Evolutionary conservation across 805 yeast species (phyloP), one percentile per base, ranked within the genome.

Genomic region (Starmerella bombicola): DNA sequence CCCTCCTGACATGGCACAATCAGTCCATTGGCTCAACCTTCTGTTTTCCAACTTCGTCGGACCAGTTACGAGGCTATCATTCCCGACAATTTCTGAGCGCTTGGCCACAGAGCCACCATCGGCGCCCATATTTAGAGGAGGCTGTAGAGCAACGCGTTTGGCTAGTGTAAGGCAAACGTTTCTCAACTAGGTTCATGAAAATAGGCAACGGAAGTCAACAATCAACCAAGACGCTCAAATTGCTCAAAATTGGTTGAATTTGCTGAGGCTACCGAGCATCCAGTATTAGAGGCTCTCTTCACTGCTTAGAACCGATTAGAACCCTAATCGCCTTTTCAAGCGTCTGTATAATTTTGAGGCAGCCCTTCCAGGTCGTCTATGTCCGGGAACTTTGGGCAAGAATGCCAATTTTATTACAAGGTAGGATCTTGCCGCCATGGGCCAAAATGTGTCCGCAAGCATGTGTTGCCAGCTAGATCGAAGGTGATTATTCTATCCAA

Each of bases 341-440:
- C n/a, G n/a, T n/a, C n/a, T n/a, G n/a, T n/a, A n/a, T n/a, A n/a
- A n/a, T n/a, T n/a, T n/a, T n/a, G n/a, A n/a, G n/a, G n/a, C n/a
- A n/a, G n/a, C n/a, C n/a, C n/a, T n/a, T n/a, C n/a, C n/a, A n/a
- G n/a, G n/a, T n/a, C n/a, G n/a, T n/a, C n/a, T n/a, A 19, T 19
- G 8, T 8, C 10, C 17, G 28, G 28, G 9, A 20, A 23, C 30
- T 10, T 10, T 3, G 7, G 24, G 19, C 36, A 33, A 9, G 45
- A 45, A 16, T 49, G 53, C 30, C 44, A 41, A 18, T 85, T 85
- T 56, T 84, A 76, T 55, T 66, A 70, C 47, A 82, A 79, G 56
- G 81, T 84, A 23, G 97, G 97, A 0, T 93, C 95, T 0, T 86
- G 97, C 54, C 68, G 95, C 45, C 95, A 86, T 58, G 95, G 95